Base-by-base conservation (phyloP, 768 basidiomycete genomes). In the Cubamyces sp. region DNA sequence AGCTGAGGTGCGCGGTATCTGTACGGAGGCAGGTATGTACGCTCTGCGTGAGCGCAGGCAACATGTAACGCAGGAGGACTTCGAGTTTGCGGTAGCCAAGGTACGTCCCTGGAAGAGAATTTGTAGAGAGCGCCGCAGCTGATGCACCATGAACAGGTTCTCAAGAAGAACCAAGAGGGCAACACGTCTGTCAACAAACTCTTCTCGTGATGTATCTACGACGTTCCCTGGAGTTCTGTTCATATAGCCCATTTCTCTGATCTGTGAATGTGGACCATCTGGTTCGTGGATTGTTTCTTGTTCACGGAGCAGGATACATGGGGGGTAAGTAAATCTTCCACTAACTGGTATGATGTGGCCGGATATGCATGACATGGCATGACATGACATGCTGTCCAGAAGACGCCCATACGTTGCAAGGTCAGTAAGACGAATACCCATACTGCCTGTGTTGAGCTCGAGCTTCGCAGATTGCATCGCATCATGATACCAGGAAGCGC, bases 1-100 rank as follows among this genome's bases (percentile, higher is more conserved):
- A 67, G 96, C 96, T 1, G 96, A 99, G 74, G 96, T 98, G 16
- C 84, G 96, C 16, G 96, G 95, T 76, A 97, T 97, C 68, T 96
- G 94, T 73, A 96, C 96, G 0, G 94, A 96, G 79, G 95, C 94
- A n/a, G 94, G 94, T 26, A 98, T 98, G 96, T 98, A 97, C 70
- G 96, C 96, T 0, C 81, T 99, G 3, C 85, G 96, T 18, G 96
- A 99, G 76, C 84, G 96, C 61, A 80, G 96, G 66, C 96, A 97
- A 66, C 96, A 98, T 74, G 96, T 98, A 53, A 97, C 96, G 3
- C 96, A 97, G 75, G 96, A 98, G 72, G 96, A 98, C 71, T 98
- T 98, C 70, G 97, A 98, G 80, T 95, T 98, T 79, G 96, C 96
- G 37, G 91, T 98, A 14, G 95, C 96, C 2, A 98, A 97, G 84